Evolutionary conservation across 441 rosid species (phyloP).

Genomic region (Isatis lusitanica): DNA sequence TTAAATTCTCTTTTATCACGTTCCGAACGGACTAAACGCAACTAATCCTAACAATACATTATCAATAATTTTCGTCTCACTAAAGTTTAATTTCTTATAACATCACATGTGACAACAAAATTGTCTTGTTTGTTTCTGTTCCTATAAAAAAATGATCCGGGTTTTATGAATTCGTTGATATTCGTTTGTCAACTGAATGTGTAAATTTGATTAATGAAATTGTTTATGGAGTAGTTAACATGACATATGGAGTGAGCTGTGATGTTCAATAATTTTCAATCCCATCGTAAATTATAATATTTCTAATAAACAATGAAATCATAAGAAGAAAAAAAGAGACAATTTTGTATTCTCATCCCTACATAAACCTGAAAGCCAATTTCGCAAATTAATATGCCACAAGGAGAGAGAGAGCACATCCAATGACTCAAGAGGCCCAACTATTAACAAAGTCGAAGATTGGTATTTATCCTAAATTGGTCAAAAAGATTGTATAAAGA

Average conservation of each 20-base stretch:
- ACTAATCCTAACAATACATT: neutral
- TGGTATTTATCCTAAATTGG: neutral
- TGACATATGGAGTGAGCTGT: conserved; percentile 32
- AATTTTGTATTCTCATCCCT: neutral
- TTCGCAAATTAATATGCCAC: neutral
- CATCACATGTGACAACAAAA: conserved; percentile 13
- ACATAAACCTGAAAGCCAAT: conserved; percentile 10
- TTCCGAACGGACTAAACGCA: too few species aligned
- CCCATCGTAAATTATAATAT: neutral
- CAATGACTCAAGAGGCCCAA: neutral
- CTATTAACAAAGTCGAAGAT: neutral
- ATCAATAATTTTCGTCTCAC: too few species aligned
- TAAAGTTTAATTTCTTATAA: neutral
- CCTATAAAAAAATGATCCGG: neutral
- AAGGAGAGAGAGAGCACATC: neutral
- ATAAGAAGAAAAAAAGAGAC: neutral
- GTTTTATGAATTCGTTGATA: neutral
- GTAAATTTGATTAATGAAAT: neutral
- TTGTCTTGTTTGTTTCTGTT: neutral
- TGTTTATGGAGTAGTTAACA: conserved; percentile 31
- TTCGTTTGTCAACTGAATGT: neutral
- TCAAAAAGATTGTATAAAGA: neutral
- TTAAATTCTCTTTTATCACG: too few species aligned
- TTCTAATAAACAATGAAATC: neutral
- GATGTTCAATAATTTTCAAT: conserved; percentile 5